These are phyloP conservation scores for Heimioporus sp. DNA, from an alignment of 768 basidiomycete genomes.

Conservation along the genomic window DNA sequence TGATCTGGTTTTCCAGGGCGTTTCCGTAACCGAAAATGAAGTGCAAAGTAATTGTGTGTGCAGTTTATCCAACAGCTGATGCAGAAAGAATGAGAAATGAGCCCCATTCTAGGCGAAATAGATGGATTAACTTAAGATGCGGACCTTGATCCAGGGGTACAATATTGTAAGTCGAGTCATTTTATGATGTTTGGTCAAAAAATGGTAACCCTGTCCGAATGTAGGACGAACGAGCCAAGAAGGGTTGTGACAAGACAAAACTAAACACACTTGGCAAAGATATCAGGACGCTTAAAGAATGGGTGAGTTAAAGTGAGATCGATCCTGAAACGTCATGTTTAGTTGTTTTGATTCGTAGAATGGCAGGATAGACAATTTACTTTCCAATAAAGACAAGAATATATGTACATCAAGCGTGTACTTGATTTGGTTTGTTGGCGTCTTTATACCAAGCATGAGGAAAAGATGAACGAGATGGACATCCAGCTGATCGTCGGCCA, in stretches of 20 bases:
- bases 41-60: neutral
- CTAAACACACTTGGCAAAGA: slow-evolving; percentile 75
- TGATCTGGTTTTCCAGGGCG: slow-evolving; percentile 53
- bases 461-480: slow-evolving; percentile 53
- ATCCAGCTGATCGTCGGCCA: slow-evolving; percentile 67
- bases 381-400: slow-evolving; percentile 67
- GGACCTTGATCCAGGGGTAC: slow-evolving; percentile 53
- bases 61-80: slow-evolving; percentile 74
- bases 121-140: slow-evolving; percentile 57
- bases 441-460: slow-evolving; percentile 55
- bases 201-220: neutral
- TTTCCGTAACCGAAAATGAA: too few species aligned
- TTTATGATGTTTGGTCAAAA: neutral
- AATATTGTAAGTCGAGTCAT: slow-evolving; percentile 52
- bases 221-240: slow-evolving; percentile 71
- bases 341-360: slow-evolving; percentile 37
- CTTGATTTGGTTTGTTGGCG: slow-evolving; percentile 83
- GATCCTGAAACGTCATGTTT: neutral
- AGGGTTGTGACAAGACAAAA: slow-evolving; percentile 72
- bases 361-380: slow-evolving; percentile 45
- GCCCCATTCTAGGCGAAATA: slow-evolving; percentile 69
- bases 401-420: slow-evolving; percentile 78
- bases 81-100: slow-evolving; percentile 82
- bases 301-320: slow-evolving; percentile 43
- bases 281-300: slow-evolving; percentile 64